Conservation (phyloP, 2,329 filamentous ascomycete genomes). For the Chalaropsis ovoidea region DNA sequence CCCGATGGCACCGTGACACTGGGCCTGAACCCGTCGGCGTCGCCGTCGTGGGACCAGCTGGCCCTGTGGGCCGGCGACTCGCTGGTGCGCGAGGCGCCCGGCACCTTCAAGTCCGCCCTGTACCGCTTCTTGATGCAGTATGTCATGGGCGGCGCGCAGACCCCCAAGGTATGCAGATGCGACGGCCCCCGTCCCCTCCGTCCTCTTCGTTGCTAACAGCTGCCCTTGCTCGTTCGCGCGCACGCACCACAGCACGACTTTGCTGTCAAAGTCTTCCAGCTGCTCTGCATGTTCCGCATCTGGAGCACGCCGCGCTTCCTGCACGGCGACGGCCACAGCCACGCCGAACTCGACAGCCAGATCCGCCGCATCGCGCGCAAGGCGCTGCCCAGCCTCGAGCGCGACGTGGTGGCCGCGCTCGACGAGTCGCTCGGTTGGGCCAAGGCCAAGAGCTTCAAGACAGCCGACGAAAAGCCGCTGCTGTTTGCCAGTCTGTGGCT, state of each 20-base stretch:
- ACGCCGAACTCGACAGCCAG: conserved; percentile 32
- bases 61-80: conserved; percentile 35
- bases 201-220: not conserved
- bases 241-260: conserved; percentile 34
- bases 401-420: conserved; percentile 35
- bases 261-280: conserved; percentile 37
- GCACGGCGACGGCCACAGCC: conserved; percentile 31
- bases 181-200: conserved; percentile 22
- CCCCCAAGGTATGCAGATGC: conserved; percentile 33
- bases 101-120: conserved; percentile 32
- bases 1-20: conserved; percentile 14
- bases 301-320: conserved; percentile 39
- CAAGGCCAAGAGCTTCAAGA: conserved; percentile 31
- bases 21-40: conserved; percentile 10
- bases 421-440: conserved; percentile 34
- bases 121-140: conserved; percentile 35
- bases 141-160: conserved; percentile 30
- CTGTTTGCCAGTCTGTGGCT: conserved; percentile 44
- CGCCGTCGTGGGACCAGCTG: conserved; percentile 32
- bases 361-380: conserved; percentile 35
- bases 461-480: conserved; percentile 36
- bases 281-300: conserved; percentile 44
- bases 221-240: not conserved
- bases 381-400: conserved; percentile 34
- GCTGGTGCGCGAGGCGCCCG: conserved; percentile 32